A percentile compares a stretch with the other conserved stretches of the same genome.
These are phyloP conservation scores for Serendipita sp. DNA, from an alignment of 768 basidiomycete species.

Conservation along the genomic window DNA sequence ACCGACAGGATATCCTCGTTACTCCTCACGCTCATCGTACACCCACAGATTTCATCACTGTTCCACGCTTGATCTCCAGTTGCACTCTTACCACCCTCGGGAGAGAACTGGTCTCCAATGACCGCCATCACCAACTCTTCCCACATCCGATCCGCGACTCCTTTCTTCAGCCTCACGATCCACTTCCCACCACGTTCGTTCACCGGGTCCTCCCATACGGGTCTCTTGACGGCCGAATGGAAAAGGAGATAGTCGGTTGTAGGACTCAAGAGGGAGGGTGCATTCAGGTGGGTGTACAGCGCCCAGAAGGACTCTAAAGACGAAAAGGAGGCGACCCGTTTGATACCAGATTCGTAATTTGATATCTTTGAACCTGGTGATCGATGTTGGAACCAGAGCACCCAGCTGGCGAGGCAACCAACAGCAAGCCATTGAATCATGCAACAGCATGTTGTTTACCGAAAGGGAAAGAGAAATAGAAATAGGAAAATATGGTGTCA, in stretches of 20 bases:
- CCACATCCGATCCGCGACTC: constrained; percentile 80
- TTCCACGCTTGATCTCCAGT: constrained; percentile 26
- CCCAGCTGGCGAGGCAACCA: constrained; percentile 38
- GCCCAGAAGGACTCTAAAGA: constrained; percentile 95
- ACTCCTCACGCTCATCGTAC: constrained; percentile 84
- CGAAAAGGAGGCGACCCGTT: constrained; percentile 76
- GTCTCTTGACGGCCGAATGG: constrained; percentile 66
- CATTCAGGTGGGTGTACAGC: constrained; percentile 76
- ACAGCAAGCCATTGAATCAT: too few species aligned
- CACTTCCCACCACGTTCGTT: constrained; percentile 84
- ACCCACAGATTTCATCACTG: constrained; percentile 73
- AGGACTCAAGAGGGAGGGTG: constrained; percentile 67
- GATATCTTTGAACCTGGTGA: constrained; percentile 77
- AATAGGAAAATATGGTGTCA: background rate
- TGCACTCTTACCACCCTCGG: constrained; percentile 18
- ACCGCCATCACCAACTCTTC: constrained; percentile 76
- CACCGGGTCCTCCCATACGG: constrained; percentile 91
- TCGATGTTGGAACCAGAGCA: constrained; percentile 87
- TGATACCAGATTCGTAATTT: constrained; percentile 90
- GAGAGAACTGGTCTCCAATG: constrained; percentile 69
- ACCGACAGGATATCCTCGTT: constrained; percentile 87
- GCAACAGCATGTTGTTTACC: too few species aligned
- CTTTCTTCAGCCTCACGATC: constrained; percentile 86
- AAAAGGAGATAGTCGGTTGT: constrained; percentile 93
- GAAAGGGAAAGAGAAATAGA: too few species aligned